Percentiles rank a stretch among this genome's conserved stretches.
These are phyloP conservation scores for Lentinula aciculospora DNA, from an alignment of 768 basidiomycete species.

Conservation along the genomic window DNA sequence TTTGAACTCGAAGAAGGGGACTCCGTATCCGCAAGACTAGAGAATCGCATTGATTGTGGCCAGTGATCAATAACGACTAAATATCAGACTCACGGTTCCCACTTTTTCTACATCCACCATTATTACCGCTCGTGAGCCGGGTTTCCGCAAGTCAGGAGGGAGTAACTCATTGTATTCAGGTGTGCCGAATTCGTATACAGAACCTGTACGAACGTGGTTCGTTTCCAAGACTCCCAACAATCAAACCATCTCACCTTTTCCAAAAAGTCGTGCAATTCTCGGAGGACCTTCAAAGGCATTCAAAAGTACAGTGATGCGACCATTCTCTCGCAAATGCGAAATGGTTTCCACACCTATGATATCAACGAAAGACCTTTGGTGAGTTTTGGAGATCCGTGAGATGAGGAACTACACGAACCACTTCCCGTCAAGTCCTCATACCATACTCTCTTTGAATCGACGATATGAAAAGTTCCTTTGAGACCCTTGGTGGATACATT, in stretches of 20 bases:
- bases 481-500: conserved; percentile 67
- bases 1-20: conserved; percentile 56
- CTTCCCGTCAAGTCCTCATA: conserved; percentile 72
- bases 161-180: conserved; percentile 53
- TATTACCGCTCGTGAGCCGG: conserved; percentile 58
- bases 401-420: conserved; percentile 38
- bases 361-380: not conserved
- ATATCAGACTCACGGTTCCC: conserved; percentile 28
- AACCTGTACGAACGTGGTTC: conserved; percentile 30
- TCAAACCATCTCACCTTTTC: conserved; percentile 37
- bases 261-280: conserved; percentile 52
- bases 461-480: conserved; percentile 54
- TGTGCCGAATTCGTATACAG: conserved; percentile 56
- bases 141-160: conserved; percentile 35
- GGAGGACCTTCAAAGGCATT: conserved; percentile 58
- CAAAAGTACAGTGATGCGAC: conserved; percentile 56
- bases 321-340: conserved; percentile 58
- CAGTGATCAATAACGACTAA: too few species aligned
- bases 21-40: conserved; percentile 66
- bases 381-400: too few species aligned
- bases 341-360: conserved; percentile 50
- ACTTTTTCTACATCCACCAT: conserved; percentile 59
- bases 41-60: not conserved
- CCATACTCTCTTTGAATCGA: conserved; percentile 52
- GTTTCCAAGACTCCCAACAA: not conserved